These are phyloP conservation scores for Emergomyces pasteurianus DNA, from an alignment of 2,329 filamentous ascomycete species.

Conservation along the genomic window DNA sequence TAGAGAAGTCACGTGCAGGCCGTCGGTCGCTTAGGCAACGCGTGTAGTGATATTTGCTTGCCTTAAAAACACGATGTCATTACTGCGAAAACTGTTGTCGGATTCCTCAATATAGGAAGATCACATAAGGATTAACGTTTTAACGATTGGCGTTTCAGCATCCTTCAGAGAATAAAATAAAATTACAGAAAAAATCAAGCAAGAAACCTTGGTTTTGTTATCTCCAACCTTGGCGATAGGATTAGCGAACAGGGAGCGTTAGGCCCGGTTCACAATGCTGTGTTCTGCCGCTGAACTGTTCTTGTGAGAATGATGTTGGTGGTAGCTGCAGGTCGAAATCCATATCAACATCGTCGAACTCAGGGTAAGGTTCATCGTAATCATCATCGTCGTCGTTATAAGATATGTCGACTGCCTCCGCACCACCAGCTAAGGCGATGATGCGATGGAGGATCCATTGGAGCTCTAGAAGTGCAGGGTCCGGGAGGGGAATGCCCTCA, in stretches of 20 bases:
- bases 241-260: conserved; percentile 1
- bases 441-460: conserved; percentile 6
- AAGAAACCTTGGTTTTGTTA: conserved; percentile 1
- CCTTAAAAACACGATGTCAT: no score
- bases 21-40: no score
- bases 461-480: conserved; percentile 3
- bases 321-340: neutral
- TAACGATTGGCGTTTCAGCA: no score
- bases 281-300: neutral
- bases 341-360: conserved; percentile 1
- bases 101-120: no score
- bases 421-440: conserved; percentile 2
- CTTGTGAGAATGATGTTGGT: conserved; percentile 1
- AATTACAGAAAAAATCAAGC: neutral
- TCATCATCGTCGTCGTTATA: conserved; percentile 3
- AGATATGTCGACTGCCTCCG: neutral
- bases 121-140: no score
- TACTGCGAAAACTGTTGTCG: no score
- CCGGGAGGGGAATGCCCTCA: conserved; percentile 3
- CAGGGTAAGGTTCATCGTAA: conserved; percentile 2
- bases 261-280: neutral
- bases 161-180: neutral
- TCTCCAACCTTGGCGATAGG: conserved; percentile 2
- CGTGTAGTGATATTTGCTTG: no score
- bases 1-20: no score